These are phyloP conservation scores for Gracilaria gracilis DNA, from an alignment of 23 red algal genomes.

Conservation along the genomic window DNA sequence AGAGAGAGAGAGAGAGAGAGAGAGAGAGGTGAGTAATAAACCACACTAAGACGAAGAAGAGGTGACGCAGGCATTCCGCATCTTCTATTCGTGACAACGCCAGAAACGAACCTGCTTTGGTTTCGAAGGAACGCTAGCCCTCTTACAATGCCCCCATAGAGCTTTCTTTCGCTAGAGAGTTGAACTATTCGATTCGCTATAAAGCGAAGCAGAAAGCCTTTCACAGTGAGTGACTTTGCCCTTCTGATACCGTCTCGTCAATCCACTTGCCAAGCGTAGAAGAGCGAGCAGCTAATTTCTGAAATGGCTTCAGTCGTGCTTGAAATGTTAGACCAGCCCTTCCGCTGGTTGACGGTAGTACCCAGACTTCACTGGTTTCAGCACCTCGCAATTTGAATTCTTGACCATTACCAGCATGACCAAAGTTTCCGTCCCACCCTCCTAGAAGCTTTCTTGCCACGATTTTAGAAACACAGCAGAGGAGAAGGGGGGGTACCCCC, in stretches of 20 bases:
- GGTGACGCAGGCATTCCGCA: too few species aligned
- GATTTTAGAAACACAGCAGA: conserved; percentile 67
- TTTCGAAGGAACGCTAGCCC: too few species aligned
- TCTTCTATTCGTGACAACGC: too few species aligned
- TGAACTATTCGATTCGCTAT: background rate
- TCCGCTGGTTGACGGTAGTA: conserved; percentile 67
- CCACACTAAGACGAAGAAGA: too few species aligned
- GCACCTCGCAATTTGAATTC: conserved; percentile 41
- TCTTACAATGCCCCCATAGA: too few species aligned
- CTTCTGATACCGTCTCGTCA: background rate
- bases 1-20: too few species aligned
- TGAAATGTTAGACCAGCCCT: conserved; percentile 55
- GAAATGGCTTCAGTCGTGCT: conserved; percentile 57
- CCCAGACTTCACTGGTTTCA: conserved; percentile 56
- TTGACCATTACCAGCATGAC: conserved; percentile 32
- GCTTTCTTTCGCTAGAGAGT: background rate
- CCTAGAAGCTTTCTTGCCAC: conserved; percentile 54
- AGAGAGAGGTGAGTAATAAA: too few species aligned
- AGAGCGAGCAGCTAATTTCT: conserved; percentile 25
- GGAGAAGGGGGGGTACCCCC: conserved; percentile 8
- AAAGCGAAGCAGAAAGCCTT: background rate
- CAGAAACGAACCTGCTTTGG: too few species aligned
- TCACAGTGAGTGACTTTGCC: background rate
- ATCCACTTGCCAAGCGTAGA: background rate
- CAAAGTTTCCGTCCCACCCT: conserved; percentile 53